Conservation (phyloP, 1,284 basidiomycete genomes). For the Papiliotrema nemorosa region DNA sequence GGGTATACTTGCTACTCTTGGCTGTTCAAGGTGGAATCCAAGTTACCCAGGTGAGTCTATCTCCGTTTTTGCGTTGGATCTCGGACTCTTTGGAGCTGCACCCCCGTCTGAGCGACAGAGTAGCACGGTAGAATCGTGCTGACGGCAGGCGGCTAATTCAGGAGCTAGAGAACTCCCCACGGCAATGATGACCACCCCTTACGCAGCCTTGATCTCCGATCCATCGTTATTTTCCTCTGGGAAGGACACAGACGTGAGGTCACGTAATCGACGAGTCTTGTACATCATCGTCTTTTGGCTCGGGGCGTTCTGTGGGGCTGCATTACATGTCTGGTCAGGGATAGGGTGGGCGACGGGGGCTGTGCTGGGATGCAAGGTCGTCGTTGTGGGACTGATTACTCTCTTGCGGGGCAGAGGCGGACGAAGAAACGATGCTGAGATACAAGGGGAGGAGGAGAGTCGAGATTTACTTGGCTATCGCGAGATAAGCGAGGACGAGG, state of each 20-base stretch:
- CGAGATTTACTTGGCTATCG: too few species aligned
- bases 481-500: background rate
- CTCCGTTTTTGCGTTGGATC: background rate
- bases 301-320: slow-evolving; percentile 20
- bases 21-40: slow-evolving; percentile 1
- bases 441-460: too few species aligned
- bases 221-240: slow-evolving; percentile 15
- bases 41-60: background rate
- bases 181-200: slow-evolving; percentile 29
- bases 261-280: slow-evolving; percentile 21
- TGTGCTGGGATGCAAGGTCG: background rate
- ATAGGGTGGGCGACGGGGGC: background rate
- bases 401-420: background rate
- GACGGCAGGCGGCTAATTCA: slow-evolving; percentile 19
- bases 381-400: background rate
- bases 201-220: slow-evolving; percentile 27
- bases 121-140: background rate
- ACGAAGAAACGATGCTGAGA: too few species aligned
- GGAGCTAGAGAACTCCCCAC: slow-evolving; percentile 26
- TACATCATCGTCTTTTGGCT: slow-evolving; percentile 26
- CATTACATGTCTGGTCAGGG: background rate
- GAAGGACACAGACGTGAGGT: slow-evolving; percentile 1
- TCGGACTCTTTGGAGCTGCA: background rate
- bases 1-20: slow-evolving; percentile 4
- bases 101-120: background rate